Conservation (phyloP, 1,284 basidiomycete genomes). For the Ustilago hordei region DNA sequence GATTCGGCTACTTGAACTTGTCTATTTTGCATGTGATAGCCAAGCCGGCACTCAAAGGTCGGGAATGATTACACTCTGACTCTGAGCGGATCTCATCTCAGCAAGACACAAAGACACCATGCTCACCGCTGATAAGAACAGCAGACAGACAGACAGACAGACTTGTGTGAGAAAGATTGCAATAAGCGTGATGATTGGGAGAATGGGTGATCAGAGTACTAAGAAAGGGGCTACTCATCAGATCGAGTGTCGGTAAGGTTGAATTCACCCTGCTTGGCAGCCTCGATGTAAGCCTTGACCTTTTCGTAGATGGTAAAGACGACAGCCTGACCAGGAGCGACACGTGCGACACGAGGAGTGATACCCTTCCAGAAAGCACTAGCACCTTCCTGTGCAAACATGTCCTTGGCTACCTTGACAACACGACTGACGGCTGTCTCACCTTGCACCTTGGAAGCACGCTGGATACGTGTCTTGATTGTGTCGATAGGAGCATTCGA, state of each 20-base stretch:
- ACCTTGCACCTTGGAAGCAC: slow-evolving; percentile 81
- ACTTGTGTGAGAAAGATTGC: slow-evolving; percentile 3
- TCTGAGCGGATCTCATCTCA: not conserved
- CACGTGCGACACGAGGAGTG: slow-evolving; percentile 93
- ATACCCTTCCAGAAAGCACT: slow-evolving; percentile 86
- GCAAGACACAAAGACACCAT: not conserved
- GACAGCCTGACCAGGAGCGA: slow-evolving; percentile 80
- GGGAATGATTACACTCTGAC: not conserved
- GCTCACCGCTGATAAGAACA: not conserved
- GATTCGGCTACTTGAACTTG: not conserved
- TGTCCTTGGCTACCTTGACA: slow-evolving; percentile 82
- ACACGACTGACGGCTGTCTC: slow-evolving; percentile 81
- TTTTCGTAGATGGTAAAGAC: slow-evolving; percentile 72
- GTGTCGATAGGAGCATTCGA: slow-evolving; percentile 98
- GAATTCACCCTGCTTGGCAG: slow-evolving; percentile 62
- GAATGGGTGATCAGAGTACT: not conserved
- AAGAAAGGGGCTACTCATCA: slow-evolving; percentile 49
- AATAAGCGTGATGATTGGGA: slow-evolving; percentile 5
- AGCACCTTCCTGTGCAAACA: slow-evolving; percentile 92
- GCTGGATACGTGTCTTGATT: slow-evolving; percentile 89
- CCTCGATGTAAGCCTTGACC: slow-evolving; percentile 67
- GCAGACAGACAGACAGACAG: not conserved
- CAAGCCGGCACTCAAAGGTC: not conserved
- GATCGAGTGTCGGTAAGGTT: slow-evolving; percentile 57
- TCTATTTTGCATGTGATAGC: not conserved